Percentiles rank a stretch among this genome's conserved stretches.
Conservation (phyloP, 495 filamentous ascomycete species). For the Neurospora sp. region DNA sequence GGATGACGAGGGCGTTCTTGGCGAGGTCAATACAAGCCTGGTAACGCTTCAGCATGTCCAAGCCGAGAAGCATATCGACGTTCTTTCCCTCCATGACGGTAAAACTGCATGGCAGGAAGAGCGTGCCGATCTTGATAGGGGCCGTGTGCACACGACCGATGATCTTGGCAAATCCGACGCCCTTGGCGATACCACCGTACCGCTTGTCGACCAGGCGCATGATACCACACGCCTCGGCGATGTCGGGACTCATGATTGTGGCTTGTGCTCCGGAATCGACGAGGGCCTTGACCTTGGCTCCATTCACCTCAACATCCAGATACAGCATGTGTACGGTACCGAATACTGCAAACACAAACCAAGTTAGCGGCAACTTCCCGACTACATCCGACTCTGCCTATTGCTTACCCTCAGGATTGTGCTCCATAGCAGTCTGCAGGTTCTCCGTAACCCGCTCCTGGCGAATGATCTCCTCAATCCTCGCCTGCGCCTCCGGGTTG, state of each 20-base stretch:
- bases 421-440: slow-evolving; percentile 86
- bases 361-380: not conserved
- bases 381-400: not conserved
- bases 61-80: slow-evolving; percentile 85
- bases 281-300: slow-evolving; percentile 83
- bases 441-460: slow-evolving; percentile 91
- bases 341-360: slow-evolving; percentile 52
- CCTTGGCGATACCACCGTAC: slow-evolving; percentile 81
- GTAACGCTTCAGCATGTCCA: slow-evolving; percentile 94
- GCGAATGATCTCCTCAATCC: slow-evolving; percentile 93
- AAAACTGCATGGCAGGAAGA: slow-evolving; percentile 86
- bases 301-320: slow-evolving; percentile 91
- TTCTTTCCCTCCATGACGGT: slow-evolving; percentile 99
- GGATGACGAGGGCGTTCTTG: slow-evolving; percentile 71
- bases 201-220: slow-evolving; percentile 93
- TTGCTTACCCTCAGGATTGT: slow-evolving; percentile 80
- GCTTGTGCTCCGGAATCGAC: slow-evolving; percentile 97
- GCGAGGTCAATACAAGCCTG: slow-evolving; percentile 85
- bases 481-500: slow-evolving; percentile 77
- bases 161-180: slow-evolving; percentile 88
- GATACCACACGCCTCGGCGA: slow-evolving; percentile 85
- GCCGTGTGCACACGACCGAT: slow-evolving; percentile 91
- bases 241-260: slow-evolving; percentile 95
- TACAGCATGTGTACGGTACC: slow-evolving; percentile 92
- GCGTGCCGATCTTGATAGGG: slow-evolving; percentile 80